phyloP scores from a whole-genome alignment of 139 green algal species.

The Chlorella sp. region DNA sequence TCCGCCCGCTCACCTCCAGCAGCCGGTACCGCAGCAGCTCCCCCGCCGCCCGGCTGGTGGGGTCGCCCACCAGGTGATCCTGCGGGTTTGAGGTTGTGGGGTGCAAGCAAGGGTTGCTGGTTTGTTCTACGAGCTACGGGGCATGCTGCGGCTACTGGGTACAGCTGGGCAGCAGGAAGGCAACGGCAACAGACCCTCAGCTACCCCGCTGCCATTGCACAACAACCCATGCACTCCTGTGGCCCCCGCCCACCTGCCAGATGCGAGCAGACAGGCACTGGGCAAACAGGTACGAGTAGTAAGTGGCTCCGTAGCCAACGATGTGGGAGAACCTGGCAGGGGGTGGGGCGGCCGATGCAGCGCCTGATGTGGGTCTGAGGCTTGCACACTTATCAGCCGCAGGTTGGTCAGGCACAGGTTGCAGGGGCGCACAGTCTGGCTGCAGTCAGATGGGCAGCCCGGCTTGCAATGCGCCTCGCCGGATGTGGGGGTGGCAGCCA shows the following conservation, averaged over 20 bases:
- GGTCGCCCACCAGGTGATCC: slow-evolving; percentile 56
- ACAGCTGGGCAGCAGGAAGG: too few species aligned
- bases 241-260: slow-evolving; percentile 50
- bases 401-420: too few species aligned
- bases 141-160: too few species aligned
- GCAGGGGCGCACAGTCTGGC: too few species aligned
- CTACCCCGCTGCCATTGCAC: not conserved
- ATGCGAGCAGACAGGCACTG: slow-evolving; percentile 67
- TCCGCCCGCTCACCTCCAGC: slow-evolving; percentile 31
- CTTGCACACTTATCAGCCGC: not conserved
- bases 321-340: slow-evolving; percentile 58
- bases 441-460: too few species aligned
- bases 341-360: slow-evolving; percentile 28
- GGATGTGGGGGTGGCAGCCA: too few species aligned
- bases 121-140: too few species aligned
- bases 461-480: too few species aligned
- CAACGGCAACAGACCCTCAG: too few species aligned
- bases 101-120: too few species aligned
- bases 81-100: too few species aligned
- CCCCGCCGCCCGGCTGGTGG: slow-evolving; percentile 18
- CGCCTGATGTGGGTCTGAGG: not conserved
- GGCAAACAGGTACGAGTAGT: slow-evolving; percentile 88
- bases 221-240: not conserved
- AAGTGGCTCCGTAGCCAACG: slow-evolving; percentile 81
- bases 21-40: slow-evolving; percentile 35